Evolutionary conservation across 208 protist genomes (phyloP).

Genomic region (Trypanosoma grayi): DNA sequence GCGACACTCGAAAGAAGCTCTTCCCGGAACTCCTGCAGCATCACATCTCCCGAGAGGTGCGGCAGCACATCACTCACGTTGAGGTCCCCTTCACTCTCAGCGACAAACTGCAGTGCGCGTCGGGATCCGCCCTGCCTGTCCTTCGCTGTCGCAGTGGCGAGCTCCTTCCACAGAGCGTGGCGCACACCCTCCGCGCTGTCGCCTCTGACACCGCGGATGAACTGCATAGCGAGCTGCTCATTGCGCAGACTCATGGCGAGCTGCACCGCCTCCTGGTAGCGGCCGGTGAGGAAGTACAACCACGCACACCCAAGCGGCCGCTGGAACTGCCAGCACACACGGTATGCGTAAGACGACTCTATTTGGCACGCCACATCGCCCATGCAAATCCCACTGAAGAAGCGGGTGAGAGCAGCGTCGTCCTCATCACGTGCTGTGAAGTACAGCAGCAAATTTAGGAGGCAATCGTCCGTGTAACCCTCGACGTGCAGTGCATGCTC

Average conservation of each 20-base stretch:
- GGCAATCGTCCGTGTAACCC: slow-evolving; percentile 3
- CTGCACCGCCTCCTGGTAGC: slow-evolving; percentile 5
- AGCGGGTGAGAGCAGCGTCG: slow-evolving; percentile 13
- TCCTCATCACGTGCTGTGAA: slow-evolving; percentile 18
- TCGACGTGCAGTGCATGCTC: slow-evolving; percentile 19
- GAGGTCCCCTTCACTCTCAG: slow-evolving; percentile 31
- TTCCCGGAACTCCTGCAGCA: slow-evolving; percentile 43
- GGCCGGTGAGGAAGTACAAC: slow-evolving; percentile 8
- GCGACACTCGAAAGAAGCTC: slow-evolving; percentile 34
- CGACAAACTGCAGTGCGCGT: slow-evolving; percentile 37
- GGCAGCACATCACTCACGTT: slow-evolving; percentile 46
- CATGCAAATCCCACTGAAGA: slow-evolving; percentile 10
- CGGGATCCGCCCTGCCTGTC: slow-evolving; percentile 13
- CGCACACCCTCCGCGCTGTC: slow-evolving; percentile 2
- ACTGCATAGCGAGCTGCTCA: slow-evolving; percentile 19
- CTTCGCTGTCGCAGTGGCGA: slow-evolving; percentile 2
- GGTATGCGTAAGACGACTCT: slow-evolving; percentile 13
- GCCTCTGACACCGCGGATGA: slow-evolving; percentile 14
- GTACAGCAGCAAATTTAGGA: slow-evolving; percentile 18
- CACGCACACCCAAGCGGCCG: slow-evolving; percentile 15
- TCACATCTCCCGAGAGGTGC: slow-evolving; percentile 31
- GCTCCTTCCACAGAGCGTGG: slow-evolving; percentile 18
- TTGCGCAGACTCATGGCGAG: slow-evolving; percentile 14
- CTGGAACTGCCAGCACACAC: slow-evolving; percentile 11
- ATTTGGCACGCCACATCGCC: background rate